A percentile compares a stretch with the other conserved stretches of the same genome.
Conservation (phyloP, 495 filamentous ascomycete species). For the Glutinoglossum americanum region DNA sequence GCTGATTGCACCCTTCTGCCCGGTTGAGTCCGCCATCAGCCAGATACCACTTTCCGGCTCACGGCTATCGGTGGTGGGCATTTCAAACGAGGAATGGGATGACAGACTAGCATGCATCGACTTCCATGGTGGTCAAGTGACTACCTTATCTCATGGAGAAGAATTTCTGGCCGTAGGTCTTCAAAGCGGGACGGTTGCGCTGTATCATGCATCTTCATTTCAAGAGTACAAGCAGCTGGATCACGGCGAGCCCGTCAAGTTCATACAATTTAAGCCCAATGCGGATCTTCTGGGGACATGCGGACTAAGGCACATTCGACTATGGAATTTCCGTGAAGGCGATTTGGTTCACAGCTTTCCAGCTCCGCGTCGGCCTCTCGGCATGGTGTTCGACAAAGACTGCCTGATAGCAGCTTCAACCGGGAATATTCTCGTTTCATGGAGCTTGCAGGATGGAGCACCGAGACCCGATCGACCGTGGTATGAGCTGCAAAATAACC, state of each 20-base stretch:
- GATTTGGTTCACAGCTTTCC: background rate
- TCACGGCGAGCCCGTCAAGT: background rate
- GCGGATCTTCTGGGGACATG: background rate
- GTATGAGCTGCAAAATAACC: background rate
- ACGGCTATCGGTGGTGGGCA: conserved; percentile 10
- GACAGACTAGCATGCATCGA: conserved; percentile 8
- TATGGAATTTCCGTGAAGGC: background rate
- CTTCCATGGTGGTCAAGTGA: background rate
- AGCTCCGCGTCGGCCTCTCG: background rate
- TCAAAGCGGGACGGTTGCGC: background rate
- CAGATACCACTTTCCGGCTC: no score
- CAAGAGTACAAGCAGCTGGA: background rate
- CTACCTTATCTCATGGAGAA: background rate
- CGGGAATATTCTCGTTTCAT: background rate
- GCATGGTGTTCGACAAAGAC: background rate
- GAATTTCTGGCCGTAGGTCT: background rate
- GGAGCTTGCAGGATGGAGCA: background rate
- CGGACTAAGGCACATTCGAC: background rate
- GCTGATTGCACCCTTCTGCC: conserved; percentile 18
- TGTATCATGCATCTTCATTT: background rate
- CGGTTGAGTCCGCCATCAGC: conserved; percentile 14
- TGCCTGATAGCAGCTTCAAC: background rate
- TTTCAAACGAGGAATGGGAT: conserved; percentile 14
- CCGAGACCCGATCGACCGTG: background rate
- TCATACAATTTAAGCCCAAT: background rate